phyloP scores from a whole-genome alignment of 768 basidiomycete species.

The Serendipita indica region DNA sequence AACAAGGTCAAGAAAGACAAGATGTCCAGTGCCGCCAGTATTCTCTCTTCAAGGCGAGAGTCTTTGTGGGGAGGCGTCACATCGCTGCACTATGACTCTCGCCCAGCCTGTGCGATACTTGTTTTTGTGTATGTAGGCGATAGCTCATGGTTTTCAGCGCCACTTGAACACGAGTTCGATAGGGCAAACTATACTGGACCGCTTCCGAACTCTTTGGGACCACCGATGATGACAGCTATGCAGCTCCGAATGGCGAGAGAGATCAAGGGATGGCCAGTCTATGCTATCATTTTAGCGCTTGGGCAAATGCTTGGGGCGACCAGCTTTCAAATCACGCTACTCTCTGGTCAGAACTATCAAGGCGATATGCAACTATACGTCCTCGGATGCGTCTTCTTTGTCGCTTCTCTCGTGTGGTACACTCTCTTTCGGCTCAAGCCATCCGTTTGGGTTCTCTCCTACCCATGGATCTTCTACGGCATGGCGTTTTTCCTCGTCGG shows the following conservation, averaged over 20 bases:
- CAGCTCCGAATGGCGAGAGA: conserved; percentile 76
- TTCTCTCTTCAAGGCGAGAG: conserved; percentile 63
- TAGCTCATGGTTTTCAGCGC: conserved; percentile 11
- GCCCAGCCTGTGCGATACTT: conserved; percentile 52
- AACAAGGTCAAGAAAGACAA: conserved; percentile 80
- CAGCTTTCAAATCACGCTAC: conserved; percentile 86
- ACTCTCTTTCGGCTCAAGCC: conserved; percentile 76
- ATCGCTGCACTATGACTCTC: conserved; percentile 33
- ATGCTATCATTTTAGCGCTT: conserved; percentile 73
- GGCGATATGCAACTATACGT: conserved; percentile 74
- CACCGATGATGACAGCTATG: conserved; percentile 63
- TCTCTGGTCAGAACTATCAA: conserved; percentile 77
- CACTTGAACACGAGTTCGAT: conserved; percentile 26
- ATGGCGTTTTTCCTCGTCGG: conserved; percentile 86
- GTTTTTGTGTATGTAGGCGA: background rate
- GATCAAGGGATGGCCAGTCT: conserved; percentile 76
- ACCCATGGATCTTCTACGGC: conserved; percentile 86
- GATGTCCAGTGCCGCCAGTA: conserved; percentile 65
- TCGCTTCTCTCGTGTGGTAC: conserved; percentile 79
- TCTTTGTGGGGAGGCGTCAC: conserved; percentile 50
- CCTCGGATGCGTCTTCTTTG: conserved; percentile 77
- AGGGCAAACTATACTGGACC: conserved; percentile 33
- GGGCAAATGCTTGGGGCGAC: conserved; percentile 87
- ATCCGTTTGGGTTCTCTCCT: conserved; percentile 70
- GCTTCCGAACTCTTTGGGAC: conserved; percentile 32